Percentiles rank a stretch among this genome's conserved stretches.
These are phyloP conservation scores for Colletotrichum lentis DNA, from an alignment of 2,329 filamentous ascomycete genomes.

Conservation along the genomic window DNA sequence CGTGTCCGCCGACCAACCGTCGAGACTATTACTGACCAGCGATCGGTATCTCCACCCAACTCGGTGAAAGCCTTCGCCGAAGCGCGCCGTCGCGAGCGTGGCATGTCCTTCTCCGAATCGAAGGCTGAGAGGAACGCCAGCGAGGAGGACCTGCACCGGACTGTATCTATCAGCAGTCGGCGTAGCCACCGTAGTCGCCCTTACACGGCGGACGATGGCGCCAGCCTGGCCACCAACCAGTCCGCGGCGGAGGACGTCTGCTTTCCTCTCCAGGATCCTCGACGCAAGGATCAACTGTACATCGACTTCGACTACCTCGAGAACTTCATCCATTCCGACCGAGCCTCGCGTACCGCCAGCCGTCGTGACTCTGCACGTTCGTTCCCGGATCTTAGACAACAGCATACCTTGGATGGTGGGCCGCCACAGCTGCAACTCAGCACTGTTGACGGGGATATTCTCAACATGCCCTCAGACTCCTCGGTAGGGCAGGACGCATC, in stretches of 20 bases:
- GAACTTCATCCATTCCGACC: constrained; percentile 78
- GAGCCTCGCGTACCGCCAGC: constrained; percentile 58
- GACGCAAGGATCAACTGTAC: constrained; percentile 74
- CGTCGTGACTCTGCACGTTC: constrained; percentile 59
- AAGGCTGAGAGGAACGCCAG: constrained; percentile 49
- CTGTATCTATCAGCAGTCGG: constrained; percentile 74
- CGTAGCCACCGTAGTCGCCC: constrained; percentile 66
- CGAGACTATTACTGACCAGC: constrained; percentile 63
- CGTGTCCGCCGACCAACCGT: constrained; percentile 65
- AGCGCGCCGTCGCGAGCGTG: constrained; percentile 83
- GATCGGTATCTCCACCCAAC: constrained; percentile 88
- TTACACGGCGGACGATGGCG: constrained; percentile 68
- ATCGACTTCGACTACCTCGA: constrained; percentile 95
- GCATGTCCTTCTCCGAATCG: constrained; percentile 63
- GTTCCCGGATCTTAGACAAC: constrained; percentile 68
- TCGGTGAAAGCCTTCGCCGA: constrained; percentile 98
- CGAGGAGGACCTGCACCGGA: constrained; percentile 70
- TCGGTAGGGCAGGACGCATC: constrained; percentile 48
- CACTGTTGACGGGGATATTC: constrained; percentile 65
- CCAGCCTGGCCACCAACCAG: constrained; percentile 70
- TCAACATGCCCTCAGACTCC: constrained; percentile 61
- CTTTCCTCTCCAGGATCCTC: constrained; percentile 79
- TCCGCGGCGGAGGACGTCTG: constrained; percentile 88
- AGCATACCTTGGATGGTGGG: constrained; percentile 45
- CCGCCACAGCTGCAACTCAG: constrained; percentile 50